Evolutionary conservation across 805 yeast genomes (phyloP), one percentile per base, ranked within the genome.

Genomic region (Candida sakaeoensis): DNA sequence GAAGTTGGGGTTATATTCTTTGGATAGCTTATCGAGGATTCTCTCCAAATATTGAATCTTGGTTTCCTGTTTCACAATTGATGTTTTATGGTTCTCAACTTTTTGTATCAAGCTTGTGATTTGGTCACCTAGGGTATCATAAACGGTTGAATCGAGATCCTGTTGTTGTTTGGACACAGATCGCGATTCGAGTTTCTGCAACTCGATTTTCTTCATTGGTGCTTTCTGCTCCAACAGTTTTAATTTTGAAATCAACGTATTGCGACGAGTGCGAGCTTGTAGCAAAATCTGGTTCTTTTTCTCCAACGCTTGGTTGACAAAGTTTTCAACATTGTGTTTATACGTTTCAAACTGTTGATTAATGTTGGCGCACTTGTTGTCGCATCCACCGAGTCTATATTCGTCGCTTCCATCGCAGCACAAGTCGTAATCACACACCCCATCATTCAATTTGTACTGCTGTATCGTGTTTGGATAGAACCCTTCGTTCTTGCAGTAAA

Each of bases 331-430:
- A 43, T 10, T 36, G 16, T 36, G 39, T 35, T 33, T 47, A 40
- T 43, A 50, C 16, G 33, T 26, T 22, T 35, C 47, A 45, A 68
- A 70, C 37, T 64, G 72, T 0, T 51, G 52, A 17, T 68, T 65
- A 40, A 84, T 74, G 42, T 74, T 72, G 1, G 51, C 53, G 54
- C 93, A 85, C 27, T 61, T 66, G 47, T 76, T 67, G 4, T 77
- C 74, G 56, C 95, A 88, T 2, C 36, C 21, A 2, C 63, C 65
- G 5, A 54, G 49, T 19, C 49, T n/a, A 39, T 63, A 58, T 58
- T 93, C 99, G 61, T 93, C 99, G 1, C 88, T 75, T 7, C 99
- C 98, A 62, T 93, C 99, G 61, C 99, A 93, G 60, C 99, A 93
- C 8, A 71, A 39, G 14, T 80, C 84, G 57, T 84, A 85, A 57